phyloP scores from a whole-genome alignment of 345 rosid species.

The Murraya paniculata region DNA sequence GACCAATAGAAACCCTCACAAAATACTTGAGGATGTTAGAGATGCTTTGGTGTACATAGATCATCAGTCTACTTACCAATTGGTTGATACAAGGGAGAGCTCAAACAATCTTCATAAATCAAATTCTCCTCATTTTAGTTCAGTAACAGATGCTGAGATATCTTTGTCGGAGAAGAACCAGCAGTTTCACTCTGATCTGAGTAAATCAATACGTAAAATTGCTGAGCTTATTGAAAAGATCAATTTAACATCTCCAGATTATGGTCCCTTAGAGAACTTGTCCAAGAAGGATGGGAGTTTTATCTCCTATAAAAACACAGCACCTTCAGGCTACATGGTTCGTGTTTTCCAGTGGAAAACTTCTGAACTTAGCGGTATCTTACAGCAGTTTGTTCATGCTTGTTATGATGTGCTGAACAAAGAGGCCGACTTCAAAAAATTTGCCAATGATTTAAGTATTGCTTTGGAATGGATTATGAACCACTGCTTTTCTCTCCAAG shows the following conservation, averaged over 20 bases:
- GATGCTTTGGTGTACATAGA: slow-evolving; percentile 39
- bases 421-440: slow-evolving; percentile 55
- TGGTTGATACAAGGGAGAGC: slow-evolving; percentile 24
- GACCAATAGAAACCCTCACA: slow-evolving; percentile 37
- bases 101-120: slow-evolving; percentile 5
- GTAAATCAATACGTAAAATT: slow-evolving; percentile 55
- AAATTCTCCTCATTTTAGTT: slow-evolving; percentile 14
- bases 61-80: slow-evolving; percentile 16
- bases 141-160: slow-evolving; percentile 15
- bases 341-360: slow-evolving; percentile 91
- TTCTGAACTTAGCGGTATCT: slow-evolving; percentile 52
- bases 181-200: slow-evolving; percentile 38
- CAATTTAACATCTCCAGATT: slow-evolving; percentile 27
- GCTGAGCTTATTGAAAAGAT: slow-evolving; percentile 70
- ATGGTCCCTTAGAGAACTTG: slow-evolving; percentile 23
- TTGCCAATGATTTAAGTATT: slow-evolving; percentile 54
- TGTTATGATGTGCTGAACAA: slow-evolving; percentile 62
- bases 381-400: slow-evolving; percentile 58
- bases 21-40: slow-evolving; percentile 59
- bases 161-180: slow-evolving; percentile 22
- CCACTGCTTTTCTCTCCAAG: slow-evolving; percentile 90
- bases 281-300: slow-evolving; percentile 40
- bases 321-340: slow-evolving; percentile 60
- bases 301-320: slow-evolving; percentile 36
- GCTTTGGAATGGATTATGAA: slow-evolving; percentile 81